A percentile compares a stretch with the other conserved stretches of the same genome.
Evolutionary conservation across 2,329 filamentous ascomycete species (phyloP).

Genomic region (Pleoardoris graminearum): DNA sequence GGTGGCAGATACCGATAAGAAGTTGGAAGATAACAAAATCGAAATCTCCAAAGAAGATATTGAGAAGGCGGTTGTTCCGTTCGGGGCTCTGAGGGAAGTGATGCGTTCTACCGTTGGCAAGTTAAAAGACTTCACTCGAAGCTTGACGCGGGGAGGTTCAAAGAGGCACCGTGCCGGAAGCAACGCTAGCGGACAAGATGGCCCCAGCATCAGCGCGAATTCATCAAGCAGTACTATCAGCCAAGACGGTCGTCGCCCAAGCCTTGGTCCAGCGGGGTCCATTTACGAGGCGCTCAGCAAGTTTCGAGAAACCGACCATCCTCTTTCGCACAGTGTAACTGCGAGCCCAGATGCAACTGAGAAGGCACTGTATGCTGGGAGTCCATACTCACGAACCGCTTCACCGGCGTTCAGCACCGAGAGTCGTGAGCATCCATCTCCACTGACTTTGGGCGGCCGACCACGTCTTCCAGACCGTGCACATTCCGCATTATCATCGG

Average conservation of each 20-base stretch:
- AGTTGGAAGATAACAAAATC: conserved; percentile 80
- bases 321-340: conserved; percentile 73
- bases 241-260: conserved; percentile 59
- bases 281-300: conserved; percentile 56
- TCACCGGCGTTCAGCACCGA: conserved; percentile 43
- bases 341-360: conserved; percentile 64
- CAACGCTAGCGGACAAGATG: conserved; percentile 58
- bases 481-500: conserved; percentile 47
- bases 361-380: conserved; percentile 40
- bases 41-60: conserved; percentile 93
- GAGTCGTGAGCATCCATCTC: conserved; percentile 22
- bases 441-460: conserved; percentile 16
- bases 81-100: conserved; percentile 77
- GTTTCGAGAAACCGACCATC: conserved; percentile 65
- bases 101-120: conserved; percentile 74
- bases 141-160: conserved; percentile 35
- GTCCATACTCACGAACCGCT: conserved; percentile 45
- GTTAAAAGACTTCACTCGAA: conserved; percentile 29
- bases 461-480: conserved; percentile 45
- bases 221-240: conserved; percentile 60
- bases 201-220: conserved; percentile 56
- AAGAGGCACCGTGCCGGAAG: conserved; percentile 62
- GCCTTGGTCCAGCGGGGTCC: conserved; percentile 62
- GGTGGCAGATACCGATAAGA: conserved; percentile 88
- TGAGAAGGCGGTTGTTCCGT: conserved; percentile 82